Evolutionary conservation across 1,284 basidiomycete genomes (phyloP).

Genomic region (Apiotrichum mycotoxinovorans): DNA sequence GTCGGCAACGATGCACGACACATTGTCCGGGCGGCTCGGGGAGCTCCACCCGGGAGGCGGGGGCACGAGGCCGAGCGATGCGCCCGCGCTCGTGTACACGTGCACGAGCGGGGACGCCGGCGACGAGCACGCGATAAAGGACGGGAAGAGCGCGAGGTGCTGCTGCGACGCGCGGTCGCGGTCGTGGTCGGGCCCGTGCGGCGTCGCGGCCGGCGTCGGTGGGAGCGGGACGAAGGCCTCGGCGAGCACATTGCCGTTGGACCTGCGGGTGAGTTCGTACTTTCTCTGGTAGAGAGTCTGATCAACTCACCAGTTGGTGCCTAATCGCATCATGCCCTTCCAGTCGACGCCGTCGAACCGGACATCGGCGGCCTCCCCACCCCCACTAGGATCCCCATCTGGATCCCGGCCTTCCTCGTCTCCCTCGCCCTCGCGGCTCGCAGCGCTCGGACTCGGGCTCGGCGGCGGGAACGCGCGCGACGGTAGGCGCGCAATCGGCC

Average conservation of each 20-base stretch:
- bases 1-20: constrained; percentile 45
- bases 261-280: constrained; percentile 30
- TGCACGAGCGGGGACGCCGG: constrained; percentile 45
- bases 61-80: constrained; percentile 44
- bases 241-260: constrained; percentile 43
- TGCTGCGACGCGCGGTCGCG: constrained; percentile 17
- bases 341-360: constrained; percentile 48
- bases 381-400: too few species aligned
- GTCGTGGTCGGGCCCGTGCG: neutral
- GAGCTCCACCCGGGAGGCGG: constrained; percentile 50
- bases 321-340: constrained; percentile 47
- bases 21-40: constrained; percentile 41
- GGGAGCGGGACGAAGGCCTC: constrained; percentile 36
- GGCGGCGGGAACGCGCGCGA: constrained; percentile 47
- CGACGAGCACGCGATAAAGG: constrained; percentile 45
- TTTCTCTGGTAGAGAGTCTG: too few species aligned
- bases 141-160: constrained; percentile 44
- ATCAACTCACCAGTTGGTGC: constrained; percentile 45
- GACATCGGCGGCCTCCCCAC: too few species aligned
- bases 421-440: constrained; percentile 4
- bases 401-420: neutral
- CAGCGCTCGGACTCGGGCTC: constrained; percentile 1
- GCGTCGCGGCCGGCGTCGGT: constrained; percentile 27
- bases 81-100: constrained; percentile 24
- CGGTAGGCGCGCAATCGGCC: constrained; percentile 41